Evolutionary conservation across 495 filamentous ascomycete genomes (phyloP), one percentile per base, ranked within the genome.

Genomic region (Lentithecium fluviatile): DNA sequence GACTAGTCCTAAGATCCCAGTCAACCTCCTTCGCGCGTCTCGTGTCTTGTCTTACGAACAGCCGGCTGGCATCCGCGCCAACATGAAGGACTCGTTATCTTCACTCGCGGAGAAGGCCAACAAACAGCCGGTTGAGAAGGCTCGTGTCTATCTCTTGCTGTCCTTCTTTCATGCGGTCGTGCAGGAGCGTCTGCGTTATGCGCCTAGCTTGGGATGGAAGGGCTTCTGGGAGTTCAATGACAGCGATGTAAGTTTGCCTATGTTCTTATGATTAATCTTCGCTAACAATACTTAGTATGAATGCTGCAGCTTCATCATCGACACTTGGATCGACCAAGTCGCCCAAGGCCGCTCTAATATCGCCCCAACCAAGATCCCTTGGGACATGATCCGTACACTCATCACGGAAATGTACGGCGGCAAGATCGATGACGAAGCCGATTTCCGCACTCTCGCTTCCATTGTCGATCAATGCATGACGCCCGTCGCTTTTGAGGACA

Each of bases 151-250:
- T 64, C 79, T 99, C 43, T 76, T 97, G 51, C 83, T 99, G 20
- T 93, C 89, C 6, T 97, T 97, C 82, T 71, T 97, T 60, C 94
- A 99, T 68, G 94, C 95, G 12, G 93, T 99, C 12, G 83, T 99
- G 29, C 94, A 99, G 74, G 94, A 99, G 73, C 80, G 94, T 67
- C 79, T 99, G 62, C 89, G 94, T 58, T 99, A 99, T 69, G 93
- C 91, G 19, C 95, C 94, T 1, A 94, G 82, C 51, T 81, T 99
- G 55, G 94, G 94, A 52, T 97, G 95, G 94, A 96, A 96, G 78
- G 90, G 90, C 56, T 96, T 96, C 81, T 99, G 94, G 94, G 94
- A 99, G 77, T 99, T 99, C 72, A 99, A 99, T 70, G 94, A 99
- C 73, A 95, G 92, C 65, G 94, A 98, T 75, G 92, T 97, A 83